Conservation (phyloP, 106 monocot species). For the Allium fistulosum region DNA sequence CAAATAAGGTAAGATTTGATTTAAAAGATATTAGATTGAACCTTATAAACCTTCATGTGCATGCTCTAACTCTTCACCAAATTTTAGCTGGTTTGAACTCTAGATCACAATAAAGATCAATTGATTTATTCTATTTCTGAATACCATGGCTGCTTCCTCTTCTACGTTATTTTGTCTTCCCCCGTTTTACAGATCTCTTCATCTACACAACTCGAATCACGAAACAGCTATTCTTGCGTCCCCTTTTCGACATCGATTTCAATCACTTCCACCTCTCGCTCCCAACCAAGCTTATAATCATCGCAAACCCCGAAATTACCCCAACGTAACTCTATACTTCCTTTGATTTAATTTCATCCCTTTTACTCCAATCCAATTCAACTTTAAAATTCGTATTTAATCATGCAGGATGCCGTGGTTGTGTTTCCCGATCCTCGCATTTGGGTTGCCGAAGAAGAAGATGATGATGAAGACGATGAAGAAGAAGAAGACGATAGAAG, state of each 20-base stretch:
- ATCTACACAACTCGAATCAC: too few relatives aligned
- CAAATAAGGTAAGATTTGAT: too few relatives aligned
- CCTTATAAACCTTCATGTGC: too few relatives aligned
- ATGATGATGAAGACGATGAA: constrained; percentile 49
- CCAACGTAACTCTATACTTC: constrained; percentile 5
- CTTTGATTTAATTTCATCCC: neutral
- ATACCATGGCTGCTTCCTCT: neutral
- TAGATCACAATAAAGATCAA: too few relatives aligned
- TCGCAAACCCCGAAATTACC: constrained; percentile 19
- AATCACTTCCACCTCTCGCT: constrained; percentile 9
- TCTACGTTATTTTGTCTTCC: neutral
- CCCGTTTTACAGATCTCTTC: neutral
- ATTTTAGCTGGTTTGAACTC: too few relatives aligned
- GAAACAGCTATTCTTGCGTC: neutral
- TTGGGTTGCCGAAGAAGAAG: constrained; percentile 43
- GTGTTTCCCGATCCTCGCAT: constrained; percentile 50
- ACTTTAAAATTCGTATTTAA: neutral
- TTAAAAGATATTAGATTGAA: too few relatives aligned
- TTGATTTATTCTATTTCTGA: neutral
- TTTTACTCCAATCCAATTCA: neutral
- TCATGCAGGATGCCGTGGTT: constrained; percentile 35
- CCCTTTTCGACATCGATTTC: constrained; percentile 8
- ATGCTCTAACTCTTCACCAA: too few relatives aligned
- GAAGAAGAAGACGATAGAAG: constrained; percentile 81
- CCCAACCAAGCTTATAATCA: constrained; percentile 12